A percentile compares a stretch with the other conserved stretches of the same genome.
phyloP scores from a whole-genome alignment of 2,329 filamentous ascomycete genomes.

The Verticillium nubilum region DNA sequence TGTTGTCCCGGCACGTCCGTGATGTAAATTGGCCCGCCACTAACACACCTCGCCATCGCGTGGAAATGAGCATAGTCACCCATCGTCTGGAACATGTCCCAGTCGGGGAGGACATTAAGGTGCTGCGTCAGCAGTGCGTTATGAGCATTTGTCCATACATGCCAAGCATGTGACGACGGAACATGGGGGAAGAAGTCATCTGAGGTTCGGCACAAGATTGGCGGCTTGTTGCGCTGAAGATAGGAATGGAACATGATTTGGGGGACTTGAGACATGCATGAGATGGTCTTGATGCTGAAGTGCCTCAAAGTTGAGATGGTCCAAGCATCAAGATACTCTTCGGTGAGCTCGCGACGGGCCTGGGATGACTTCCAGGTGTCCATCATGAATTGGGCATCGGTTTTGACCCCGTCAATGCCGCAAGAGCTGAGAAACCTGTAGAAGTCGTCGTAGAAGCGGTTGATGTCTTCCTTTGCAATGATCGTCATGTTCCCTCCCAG shows the following conservation, averaged over 20 bases:
- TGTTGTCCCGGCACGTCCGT: constrained; percentile 85
- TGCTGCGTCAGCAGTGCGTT: constrained; percentile 79
- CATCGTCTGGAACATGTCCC: constrained; percentile 65
- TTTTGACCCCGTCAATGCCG: constrained; percentile 85
- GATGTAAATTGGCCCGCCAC: constrained; percentile 89
- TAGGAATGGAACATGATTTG: constrained; percentile 83
- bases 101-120: constrained; percentile 81
- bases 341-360: constrained; percentile 66
- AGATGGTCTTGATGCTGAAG: constrained; percentile 74
- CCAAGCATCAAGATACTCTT: constrained; percentile 82
- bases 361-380: constrained; percentile 67
- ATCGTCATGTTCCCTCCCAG: constrained; percentile 64
- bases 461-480: constrained; percentile 68
- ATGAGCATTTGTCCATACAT: constrained; percentile 90
- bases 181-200: constrained; percentile 89
- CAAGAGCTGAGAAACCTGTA: constrained; percentile 71
- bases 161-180: constrained; percentile 81
- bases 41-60: constrained; percentile 82
- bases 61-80: constrained; percentile 75
- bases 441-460: constrained; percentile 82
- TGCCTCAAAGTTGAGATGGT: constrained; percentile 69
- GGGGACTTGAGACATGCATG: constrained; percentile 91
- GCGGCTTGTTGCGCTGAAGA: constrained; percentile 67
- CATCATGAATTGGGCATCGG: constrained; percentile 86
- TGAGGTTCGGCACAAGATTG: constrained; percentile 76